Base-by-base conservation (phyloP, 1,284 basidiomycete genomes). In the Trichosporon asahii region DNA sequence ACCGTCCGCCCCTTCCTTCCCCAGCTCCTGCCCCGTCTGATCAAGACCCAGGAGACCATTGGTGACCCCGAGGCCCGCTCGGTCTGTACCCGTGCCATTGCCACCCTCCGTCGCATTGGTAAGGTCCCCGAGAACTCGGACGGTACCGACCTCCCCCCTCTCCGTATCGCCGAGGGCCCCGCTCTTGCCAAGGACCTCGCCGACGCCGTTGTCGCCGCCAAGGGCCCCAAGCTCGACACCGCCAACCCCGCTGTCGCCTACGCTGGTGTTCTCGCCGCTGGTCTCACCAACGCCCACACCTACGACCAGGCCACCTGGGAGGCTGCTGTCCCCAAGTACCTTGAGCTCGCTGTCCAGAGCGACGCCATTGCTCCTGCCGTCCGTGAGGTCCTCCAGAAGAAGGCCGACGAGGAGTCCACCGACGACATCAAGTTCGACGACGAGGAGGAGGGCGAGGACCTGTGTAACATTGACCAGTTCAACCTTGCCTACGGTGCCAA, bases 401-500 rank as follows among this genome's bases (percentile, higher is more conserved):
- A 92, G 68, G 94, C 94, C 70, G 88, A 90, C 75, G 90, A 92
- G 75, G 91, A 89, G 74, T 87, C 87, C 35, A 90, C 90, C n/a
- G 91, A 91, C 15, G 89, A 87, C 31, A 88, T 89, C 66, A 90
- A 87, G 72, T 87, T 86, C 69, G 93, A 94, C 35, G 95, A 98
- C 77, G 95, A 97, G 84, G 95, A 98, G 85, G 94, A 96, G 86
- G 95, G 95, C 76, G 95, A 98, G 86, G 95, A 97, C 82, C 88
- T 98, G 79, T 97, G 95, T 88, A 96, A 98, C 88, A 83, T 83
- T 76, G 81, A 82, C 74, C 79, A 95, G 92, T 88, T 94, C 95
- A 85, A 97, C 95, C 89, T 96, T 94, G 95, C 95, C 72, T 98
- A 98, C 84, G 95, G 95, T 91, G 95, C 95, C 83, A 97, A 98